phyloP scores from a whole-genome alignment of 1,139 yeast species.

The Sugiyamaella pinicola region DNA sequence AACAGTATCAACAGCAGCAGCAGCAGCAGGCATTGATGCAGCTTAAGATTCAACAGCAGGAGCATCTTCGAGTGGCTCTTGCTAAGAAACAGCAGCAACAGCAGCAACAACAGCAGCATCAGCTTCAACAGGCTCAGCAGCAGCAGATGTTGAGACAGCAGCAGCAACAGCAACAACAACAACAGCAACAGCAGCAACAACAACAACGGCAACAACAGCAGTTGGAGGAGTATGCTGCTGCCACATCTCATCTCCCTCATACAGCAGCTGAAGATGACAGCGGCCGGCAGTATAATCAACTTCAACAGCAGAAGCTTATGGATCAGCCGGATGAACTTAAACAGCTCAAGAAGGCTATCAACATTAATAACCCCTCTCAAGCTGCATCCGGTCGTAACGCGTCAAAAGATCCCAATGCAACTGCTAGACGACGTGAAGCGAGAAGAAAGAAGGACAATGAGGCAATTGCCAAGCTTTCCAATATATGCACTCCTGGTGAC shows the following conservation, averaged over 20 bases:
- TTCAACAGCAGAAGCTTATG: conserved; percentile 27
- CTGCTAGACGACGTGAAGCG: conserved; percentile 73
- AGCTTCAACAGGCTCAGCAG: conserved; percentile 22
- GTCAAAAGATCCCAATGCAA: conserved; percentile 41
- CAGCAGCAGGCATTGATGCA: conserved; percentile 14
- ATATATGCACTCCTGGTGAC: conserved; percentile 84
- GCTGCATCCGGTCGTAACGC: conserved; percentile 35
- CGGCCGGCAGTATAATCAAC: conserved; percentile 12
- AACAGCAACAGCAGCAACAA: conserved; percentile 19
- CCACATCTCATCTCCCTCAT: conserved; percentile 2
- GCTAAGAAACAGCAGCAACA: conserved; percentile 18
- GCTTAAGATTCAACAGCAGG: conserved; percentile 25
- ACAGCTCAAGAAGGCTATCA: conserved; percentile 41
- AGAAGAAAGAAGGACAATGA: conserved; percentile 68
- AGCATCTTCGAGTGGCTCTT: conserved; percentile 20
- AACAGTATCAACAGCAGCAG: conserved; percentile 22
- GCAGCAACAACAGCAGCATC: conserved; percentile 26
- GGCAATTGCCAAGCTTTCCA: conserved; percentile 66
- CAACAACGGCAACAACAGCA: conserved; percentile 22
- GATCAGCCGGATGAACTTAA: conserved; percentile 34
- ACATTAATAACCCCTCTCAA: conserved; percentile 28
- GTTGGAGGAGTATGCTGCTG: conserved; percentile 14
- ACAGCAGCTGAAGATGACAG: conserved; percentile 11
- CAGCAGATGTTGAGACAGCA: conserved; percentile 27
- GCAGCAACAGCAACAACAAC: conserved; percentile 19